These are phyloP conservation scores for Kingdonia uniflora DNA, from an alignment of 164 flowering plant genomes.

Conservation along the genomic window DNA sequence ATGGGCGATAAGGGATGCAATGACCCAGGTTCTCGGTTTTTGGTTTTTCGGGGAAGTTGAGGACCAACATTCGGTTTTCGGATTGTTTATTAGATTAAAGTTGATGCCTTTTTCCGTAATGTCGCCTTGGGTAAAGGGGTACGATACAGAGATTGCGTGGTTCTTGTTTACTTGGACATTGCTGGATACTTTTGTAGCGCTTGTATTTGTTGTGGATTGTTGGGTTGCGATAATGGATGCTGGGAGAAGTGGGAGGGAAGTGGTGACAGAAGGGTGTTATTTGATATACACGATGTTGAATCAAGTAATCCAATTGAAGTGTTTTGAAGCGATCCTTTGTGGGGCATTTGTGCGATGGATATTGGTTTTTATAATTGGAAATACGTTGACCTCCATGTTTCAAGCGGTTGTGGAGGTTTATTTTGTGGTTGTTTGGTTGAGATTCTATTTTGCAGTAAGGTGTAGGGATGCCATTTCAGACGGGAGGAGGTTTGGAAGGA, in stretches of 20 bases:
- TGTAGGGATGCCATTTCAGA: constrained; percentile 45
- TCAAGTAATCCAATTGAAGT: constrained; percentile 65
- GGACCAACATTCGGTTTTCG: constrained; percentile 75
- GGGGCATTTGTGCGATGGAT: constrained; percentile 52
- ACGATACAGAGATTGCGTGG: constrained; percentile 51
- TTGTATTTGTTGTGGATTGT: constrained; percentile 68
- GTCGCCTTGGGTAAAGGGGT: constrained; percentile 59
- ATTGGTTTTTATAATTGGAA: constrained; percentile 40
- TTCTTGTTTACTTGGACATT: constrained; percentile 68
- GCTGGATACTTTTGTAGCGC: constrained; percentile 48
- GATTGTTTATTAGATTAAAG: constrained; percentile 76
- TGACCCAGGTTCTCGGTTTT: constrained; percentile 79
- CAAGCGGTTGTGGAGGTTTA: constrained; percentile 74
- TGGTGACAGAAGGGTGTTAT: constrained; percentile 78
- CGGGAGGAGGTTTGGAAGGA: constrained; percentile 63
- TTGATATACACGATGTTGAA: constrained; percentile 52
- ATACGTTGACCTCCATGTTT: constrained; percentile 30
- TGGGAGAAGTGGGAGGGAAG: constrained; percentile 57
- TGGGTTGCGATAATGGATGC: constrained; percentile 80
- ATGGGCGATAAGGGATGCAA: constrained; percentile 93
- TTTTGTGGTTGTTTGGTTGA: constrained; percentile 88
- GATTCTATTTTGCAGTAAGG: constrained; percentile 67
- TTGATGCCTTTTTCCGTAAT: constrained; percentile 82
- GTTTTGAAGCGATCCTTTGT: constrained; percentile 55
- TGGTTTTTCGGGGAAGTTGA: constrained; percentile 88